phyloP scores from a whole-genome alignment of 2,329 filamentous ascomycete genomes.

The Neocucurbitaria cava region DNA sequence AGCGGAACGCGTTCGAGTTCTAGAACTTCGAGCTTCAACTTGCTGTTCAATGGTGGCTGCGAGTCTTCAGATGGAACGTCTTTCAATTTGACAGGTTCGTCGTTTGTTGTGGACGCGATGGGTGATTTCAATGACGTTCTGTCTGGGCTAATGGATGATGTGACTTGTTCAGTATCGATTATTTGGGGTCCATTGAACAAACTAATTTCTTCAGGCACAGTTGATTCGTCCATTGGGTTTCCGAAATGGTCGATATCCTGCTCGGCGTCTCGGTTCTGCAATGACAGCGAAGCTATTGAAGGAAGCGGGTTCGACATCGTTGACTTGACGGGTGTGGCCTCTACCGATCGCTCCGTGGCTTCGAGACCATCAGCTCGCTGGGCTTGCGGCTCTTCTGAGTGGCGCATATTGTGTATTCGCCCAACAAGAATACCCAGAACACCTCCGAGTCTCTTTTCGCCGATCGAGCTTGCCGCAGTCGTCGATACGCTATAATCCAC shows the following conservation, averaged over 20 bases:
- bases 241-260: constrained; percentile 36
- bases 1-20: constrained; percentile 78
- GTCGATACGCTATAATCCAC: constrained; percentile 66
- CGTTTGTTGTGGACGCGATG: constrained; percentile 1
- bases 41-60: constrained; percentile 59
- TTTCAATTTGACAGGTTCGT: constrained; percentile 1
- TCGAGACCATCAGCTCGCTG: constrained; percentile 14
- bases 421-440: constrained; percentile 73
- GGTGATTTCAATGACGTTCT: constrained; percentile 7
- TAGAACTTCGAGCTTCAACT: constrained; percentile 72
- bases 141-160: constrained; percentile 7
- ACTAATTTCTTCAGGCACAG: constrained; percentile 34
- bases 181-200: constrained; percentile 26
- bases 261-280: constrained; percentile 41
- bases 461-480: constrained; percentile 60
- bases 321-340: constrained; percentile 28
- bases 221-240: constrained; percentile 30
- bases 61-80: constrained; percentile 5
- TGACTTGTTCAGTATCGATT: constrained; percentile 14
- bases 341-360: constrained; percentile 19
- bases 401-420: constrained; percentile 66
- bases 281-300: constrained; percentile 23
- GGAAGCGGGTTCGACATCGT: constrained; percentile 21
- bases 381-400: constrained; percentile 37
- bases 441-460: constrained; percentile 70